Base-by-base conservation (phyloP, 2,329 filamentous ascomycete species). In the Arthrinium phaeospermum region DNA sequence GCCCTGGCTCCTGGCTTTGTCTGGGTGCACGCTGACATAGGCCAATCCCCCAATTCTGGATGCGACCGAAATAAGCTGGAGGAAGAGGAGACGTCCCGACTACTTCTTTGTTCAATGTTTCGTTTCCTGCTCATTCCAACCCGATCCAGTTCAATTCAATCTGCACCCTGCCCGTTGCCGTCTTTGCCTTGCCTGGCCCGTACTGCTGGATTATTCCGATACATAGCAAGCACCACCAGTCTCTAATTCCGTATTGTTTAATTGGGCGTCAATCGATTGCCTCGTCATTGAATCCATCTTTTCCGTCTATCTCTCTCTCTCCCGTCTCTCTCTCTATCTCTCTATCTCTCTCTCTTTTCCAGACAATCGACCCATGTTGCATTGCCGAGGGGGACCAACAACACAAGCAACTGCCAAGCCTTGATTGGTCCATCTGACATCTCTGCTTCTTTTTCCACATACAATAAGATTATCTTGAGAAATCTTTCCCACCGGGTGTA, bases 331-430 rank as follows among this genome's bases (percentile, higher is more conserved):
- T 47, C 7, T 19, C 45, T 47, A 7, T 19, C 16, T 22, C 45
- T 22, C 37, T 41, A 8, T 16, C 45, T 47, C 16, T 47, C 16
- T 22, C 45, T 22, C 5, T 47, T 22, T 22, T 22, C 16, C 45
- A 47, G 16, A 22, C 45, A 47, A 49, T 49, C 22, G 46, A 30
- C 27, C 49, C 49, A 41, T 41, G 49, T 53, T 51, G 27, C 46
- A 49, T n/a, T 49, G 46, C 46, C 22, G 46, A 37, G 53, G 53
- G 37, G 37, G 37, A 41, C 37, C 37, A 41, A 41, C 37, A 10
- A 61, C 53, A 61, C 53, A 61, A 61, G 53, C 53, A 61, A 34
- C 53, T 37, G 30, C 53, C 53, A 61, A 61, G 53, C 30, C 27
- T n/a, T 61, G 19, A 37, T 16, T 34, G 13, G 34, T 57, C 51